Base-by-base conservation (phyloP, 768 basidiomycete species). In the Sarcodon aspratus region DNA sequence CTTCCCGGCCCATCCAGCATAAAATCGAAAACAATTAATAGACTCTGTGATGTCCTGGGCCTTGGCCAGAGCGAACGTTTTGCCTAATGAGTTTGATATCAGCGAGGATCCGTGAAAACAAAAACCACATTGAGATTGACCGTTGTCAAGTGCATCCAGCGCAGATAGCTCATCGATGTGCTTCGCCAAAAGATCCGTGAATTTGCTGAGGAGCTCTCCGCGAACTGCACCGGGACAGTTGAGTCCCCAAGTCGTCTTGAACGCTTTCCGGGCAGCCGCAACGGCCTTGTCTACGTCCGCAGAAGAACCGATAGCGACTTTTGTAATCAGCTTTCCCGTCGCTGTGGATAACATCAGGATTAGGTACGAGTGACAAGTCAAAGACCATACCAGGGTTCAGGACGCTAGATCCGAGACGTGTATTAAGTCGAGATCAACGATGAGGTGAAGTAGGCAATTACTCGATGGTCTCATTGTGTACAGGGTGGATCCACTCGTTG, bases 1-100 rank as follows among this genome's bases (percentile, higher is more conserved):
- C 63, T 80, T 81, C 64, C 79, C 80, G 13, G 78, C 77, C 69
- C 75, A 75, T 1, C 79, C 80, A 44, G 70, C 79, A 53, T 76
- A 82, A 59, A 80, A 80, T 34, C 53, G 45, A 0, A 57, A 6
- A 8, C n/a, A 49, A 6, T 17, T 34, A 35, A 56, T 48, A 6
- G 51, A 27, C 21, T 27, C 50, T 5, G 47, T 43, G 9, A 66
- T 40, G 46, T 69, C 68, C 2, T 51, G 47, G 1, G 45, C 48
- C 17, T 55, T 52, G 1, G 68, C 60, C 49, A 50, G 50, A 7
- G 36, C 45, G 48, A 56, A 53, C 44, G 36, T 59, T 59, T 57
- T 68, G 72, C 77, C 77, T 69, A 73, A 6, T 13, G 13, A 13
- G 13, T 27, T 9, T 42, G 9, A 42, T 27, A 27, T 27, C 9